A percentile compares a stretch with the other conserved stretches of the same genome.
These are phyloP conservation scores for Climacium dendroides DNA, from an alignment of 225 moss, liverwort and hornwort species.

Conservation along the genomic window DNA sequence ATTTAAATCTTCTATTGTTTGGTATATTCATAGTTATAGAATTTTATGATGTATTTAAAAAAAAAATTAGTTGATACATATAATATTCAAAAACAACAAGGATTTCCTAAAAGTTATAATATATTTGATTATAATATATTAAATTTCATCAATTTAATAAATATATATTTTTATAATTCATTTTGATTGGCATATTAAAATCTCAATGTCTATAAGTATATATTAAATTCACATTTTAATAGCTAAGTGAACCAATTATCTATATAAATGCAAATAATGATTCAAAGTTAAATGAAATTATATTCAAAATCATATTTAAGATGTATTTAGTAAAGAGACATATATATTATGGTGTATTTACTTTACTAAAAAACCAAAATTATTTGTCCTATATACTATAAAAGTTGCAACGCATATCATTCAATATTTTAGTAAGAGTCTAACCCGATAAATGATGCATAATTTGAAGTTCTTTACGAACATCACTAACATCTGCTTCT, in stretches of 20 bases:
- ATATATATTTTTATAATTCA: accelerated
- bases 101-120: not conserved
- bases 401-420: not conserved
- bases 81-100: not conserved
- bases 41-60: too few species aligned
- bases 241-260: not conserved
- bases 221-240: too few species aligned
- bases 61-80: too few species aligned
- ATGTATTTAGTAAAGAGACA: not conserved
- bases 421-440: not conserved
- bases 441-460: slow-evolving; percentile 44
- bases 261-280: not conserved
- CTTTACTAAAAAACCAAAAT: too few species aligned
- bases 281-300: not conserved
- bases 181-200: too few species aligned
- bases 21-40: accelerated
- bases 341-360: too few species aligned
- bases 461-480: slow-evolving; percentile 33
- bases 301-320: not conserved
- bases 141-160: not conserved
- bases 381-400: accelerated
- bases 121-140: accelerated
- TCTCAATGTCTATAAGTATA: not conserved
- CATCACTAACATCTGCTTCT: slow-evolving; percentile 4
- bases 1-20: not conserved